Evolutionary conservation across 768 basidiomycete species (phyloP), one percentile per base, ranked within the genome.

Genomic region (Leccinum subtestaceum): DNA sequence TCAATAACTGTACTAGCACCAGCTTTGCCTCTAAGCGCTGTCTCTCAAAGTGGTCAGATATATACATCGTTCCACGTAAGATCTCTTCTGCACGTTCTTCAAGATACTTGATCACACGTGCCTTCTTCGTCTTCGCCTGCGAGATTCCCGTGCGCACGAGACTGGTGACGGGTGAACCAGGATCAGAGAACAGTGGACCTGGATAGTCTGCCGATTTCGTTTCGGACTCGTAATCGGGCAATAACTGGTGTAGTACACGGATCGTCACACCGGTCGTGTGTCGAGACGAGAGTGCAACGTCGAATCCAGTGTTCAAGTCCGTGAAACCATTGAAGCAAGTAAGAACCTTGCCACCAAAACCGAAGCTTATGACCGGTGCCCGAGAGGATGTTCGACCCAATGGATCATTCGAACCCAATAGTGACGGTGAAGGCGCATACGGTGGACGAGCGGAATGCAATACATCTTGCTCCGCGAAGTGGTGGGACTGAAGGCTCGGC

Each of bases 321-420:
- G 82, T 76, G 53, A 83, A 80, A 31, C 84, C 82, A 64, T 92
- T 93, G 77, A 96, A 97, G 71, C 91, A 95, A 8, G 92, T 88
- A 9, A 95, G 81, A 58, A 98, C 66, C 67, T 89, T 89, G 11
- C 95, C 95, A n/a, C 94, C 94, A 66, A 95, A 95, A 0, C 96
- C 96, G 66, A 98, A 97, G 61, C 85, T 89, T 55, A 95, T 77
- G 29, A 97, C 78, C 0, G 95, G 95, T 9, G 87, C 84, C 38
- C 85, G 84, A 56, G 82, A 83, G 3, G 86, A 78, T 5, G 88
- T 86, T 47, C 92, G 83, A 29, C 87, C 86, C 2, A 94, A 75
- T 5, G 91, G 90, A 69, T 94, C 92, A 65, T 94, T 92, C 7
- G 87, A 82, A 27, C 91, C 92, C 48, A 93, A 68, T 19, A 93